Conservation (phyloP, 73 alveolate genomes). For the Paramecium primaurelia region DNA sequence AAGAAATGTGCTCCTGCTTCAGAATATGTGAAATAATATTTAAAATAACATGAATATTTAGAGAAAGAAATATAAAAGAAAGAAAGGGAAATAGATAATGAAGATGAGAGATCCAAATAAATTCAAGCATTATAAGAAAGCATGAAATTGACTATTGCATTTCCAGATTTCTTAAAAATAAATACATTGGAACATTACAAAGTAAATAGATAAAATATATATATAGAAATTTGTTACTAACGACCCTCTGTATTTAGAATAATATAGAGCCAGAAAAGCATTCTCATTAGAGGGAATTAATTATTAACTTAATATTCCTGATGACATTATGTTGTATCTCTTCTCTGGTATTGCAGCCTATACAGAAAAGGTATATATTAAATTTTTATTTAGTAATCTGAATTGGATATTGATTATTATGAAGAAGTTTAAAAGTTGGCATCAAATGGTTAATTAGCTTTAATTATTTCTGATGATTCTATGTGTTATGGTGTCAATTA, state of each 20-base stretch:
- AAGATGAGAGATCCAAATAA: constrained; percentile 27
- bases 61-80: constrained; percentile 21
- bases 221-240: constrained; percentile 11
- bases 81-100: constrained; percentile 32
- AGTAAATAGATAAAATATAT: neutral
- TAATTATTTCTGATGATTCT: constrained; percentile 48
- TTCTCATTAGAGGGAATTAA: constrained; percentile 28
- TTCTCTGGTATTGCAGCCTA: constrained; percentile 44
- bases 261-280: constrained; percentile 41
- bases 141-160: neutral
- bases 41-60: constrained; percentile 10
- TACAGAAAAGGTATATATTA: constrained; percentile 8
- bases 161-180: constrained; percentile 23
- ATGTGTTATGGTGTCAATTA: constrained; percentile 53
- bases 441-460: constrained; percentile 29
- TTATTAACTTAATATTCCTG: neutral
- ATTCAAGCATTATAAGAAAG: constrained; percentile 4
- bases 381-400: neutral
- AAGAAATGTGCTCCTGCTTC: constrained; percentile 24
- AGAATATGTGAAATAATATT: neutral
- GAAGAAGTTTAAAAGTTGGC: constrained; percentile 34
- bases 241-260: neutral
- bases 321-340: constrained; percentile 38
- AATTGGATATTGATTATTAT: constrained; percentile 13
- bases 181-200: constrained; percentile 38